Percentiles rank a stretch among this genome's conserved stretches.
Evolutionary conservation across 2,329 filamentous ascomycete genomes (phyloP).

Genomic region (Epichloe hybrida): DNA sequence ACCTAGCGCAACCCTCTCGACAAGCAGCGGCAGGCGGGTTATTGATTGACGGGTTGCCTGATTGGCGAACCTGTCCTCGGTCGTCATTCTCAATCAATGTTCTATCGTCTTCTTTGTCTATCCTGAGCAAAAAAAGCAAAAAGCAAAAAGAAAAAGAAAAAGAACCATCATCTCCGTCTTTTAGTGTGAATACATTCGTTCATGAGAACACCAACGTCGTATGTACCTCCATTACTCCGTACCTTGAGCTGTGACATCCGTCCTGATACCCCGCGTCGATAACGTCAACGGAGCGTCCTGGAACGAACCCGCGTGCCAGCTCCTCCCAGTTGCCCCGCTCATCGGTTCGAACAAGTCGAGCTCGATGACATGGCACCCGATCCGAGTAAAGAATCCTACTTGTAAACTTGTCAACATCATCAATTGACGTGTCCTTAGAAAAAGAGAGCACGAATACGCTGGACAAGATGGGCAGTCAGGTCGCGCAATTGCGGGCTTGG

Average conservation of each 20-base stretch:
- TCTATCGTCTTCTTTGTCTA: too few species aligned
- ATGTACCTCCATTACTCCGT: background rate
- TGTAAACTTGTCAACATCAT: background rate
- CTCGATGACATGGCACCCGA: background rate
- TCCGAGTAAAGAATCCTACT: background rate
- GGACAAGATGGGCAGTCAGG: constrained; percentile 12
- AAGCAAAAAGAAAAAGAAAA: too few species aligned
- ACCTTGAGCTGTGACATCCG: background rate
- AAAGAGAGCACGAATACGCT: background rate
- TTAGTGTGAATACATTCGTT: too few species aligned
- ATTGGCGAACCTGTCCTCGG: too few species aligned
- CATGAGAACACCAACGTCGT: too few species aligned
- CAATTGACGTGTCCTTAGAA: background rate
- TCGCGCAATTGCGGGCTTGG: constrained; percentile 26
- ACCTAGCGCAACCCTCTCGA: too few species aligned
- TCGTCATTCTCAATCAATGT: too few species aligned
- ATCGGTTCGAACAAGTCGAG: background rate
- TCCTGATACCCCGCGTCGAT: background rate
- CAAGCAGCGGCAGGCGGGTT: too few species aligned
- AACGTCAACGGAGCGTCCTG: background rate
- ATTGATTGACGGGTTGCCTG: too few species aligned
- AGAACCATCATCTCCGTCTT: too few species aligned
- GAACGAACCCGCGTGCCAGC: background rate
- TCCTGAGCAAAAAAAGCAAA: too few species aligned
- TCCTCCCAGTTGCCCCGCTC: background rate